Conservation (phyloP, 495 filamentous ascomycete genomes). For the Penicillium maclennaniae region DNA sequence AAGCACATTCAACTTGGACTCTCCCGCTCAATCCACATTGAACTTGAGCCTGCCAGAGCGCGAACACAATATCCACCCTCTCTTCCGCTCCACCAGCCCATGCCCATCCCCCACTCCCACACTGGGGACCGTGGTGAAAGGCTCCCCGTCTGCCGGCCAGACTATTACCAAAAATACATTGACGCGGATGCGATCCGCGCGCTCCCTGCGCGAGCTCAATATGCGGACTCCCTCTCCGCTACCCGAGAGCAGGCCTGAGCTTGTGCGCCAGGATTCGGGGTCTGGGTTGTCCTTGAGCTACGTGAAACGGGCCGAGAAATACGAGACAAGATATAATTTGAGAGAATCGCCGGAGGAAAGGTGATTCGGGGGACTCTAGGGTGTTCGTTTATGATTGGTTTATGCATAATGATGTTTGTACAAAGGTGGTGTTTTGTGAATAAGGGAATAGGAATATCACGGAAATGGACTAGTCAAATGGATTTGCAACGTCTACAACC, state of each 20-base stretch:
- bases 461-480: not conserved
- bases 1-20: constrained; percentile 20
- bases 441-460: not conserved
- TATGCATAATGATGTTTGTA: not conserved
- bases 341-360: constrained; percentile 31
- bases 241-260: constrained; percentile 2
- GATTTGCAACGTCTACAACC: not conserved
- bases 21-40: constrained; percentile 8
- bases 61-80: constrained; percentile 79
- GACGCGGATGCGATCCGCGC: constrained; percentile 64
- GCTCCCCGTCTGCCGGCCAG: constrained; percentile 65
- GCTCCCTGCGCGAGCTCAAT: constrained; percentile 42
- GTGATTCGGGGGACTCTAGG: not conserved
- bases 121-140: constrained; percentile 66
- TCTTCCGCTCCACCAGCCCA: constrained; percentile 75
- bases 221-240: constrained; percentile 25
- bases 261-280: not conserved
- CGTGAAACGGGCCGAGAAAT: constrained; percentile 23
- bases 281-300: constrained; percentile 14
- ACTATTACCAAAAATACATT: constrained; percentile 58
- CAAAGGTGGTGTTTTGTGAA: not conserved
- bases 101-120: constrained; percentile 64
- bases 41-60: constrained; percentile 26
- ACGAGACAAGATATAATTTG: constrained; percentile 32
- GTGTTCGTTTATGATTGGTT: constrained; percentile 1